phyloP scores from a whole-genome alignment of 495 filamentous ascomycete genomes.

The Xylaria nigripes region DNA sequence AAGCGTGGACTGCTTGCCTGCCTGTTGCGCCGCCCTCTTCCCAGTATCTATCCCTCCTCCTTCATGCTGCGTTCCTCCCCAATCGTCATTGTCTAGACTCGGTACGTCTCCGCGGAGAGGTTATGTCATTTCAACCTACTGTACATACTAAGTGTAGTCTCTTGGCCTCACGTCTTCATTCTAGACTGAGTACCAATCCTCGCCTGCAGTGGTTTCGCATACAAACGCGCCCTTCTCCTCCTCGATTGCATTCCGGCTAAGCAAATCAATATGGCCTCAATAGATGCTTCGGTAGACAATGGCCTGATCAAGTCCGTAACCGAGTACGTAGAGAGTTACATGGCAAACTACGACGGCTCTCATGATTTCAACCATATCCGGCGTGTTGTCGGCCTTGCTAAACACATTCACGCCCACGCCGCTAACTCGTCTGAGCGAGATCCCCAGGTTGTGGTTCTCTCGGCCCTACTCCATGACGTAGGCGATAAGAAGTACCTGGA shows the following conservation, averaged over 20 bases:
- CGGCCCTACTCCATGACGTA: constrained; percentile 79
- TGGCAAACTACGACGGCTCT: constrained; percentile 73
- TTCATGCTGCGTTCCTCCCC: constrained; percentile 1
- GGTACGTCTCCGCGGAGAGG: not conserved
- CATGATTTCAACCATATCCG: constrained; percentile 80
- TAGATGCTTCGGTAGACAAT: constrained; percentile 27
- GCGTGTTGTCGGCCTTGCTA: constrained; percentile 67
- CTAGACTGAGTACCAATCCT: constrained; percentile 16
- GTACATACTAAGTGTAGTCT: not conserved
- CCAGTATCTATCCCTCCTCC: not conserved
- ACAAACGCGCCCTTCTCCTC: constrained; percentile 10
- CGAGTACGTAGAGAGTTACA: constrained; percentile 57
- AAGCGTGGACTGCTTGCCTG: not conserved
- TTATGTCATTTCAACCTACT: not conserved
- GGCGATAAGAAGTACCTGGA: constrained; percentile 74
- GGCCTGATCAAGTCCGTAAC: constrained; percentile 43
- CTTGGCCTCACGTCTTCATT: not conserved
- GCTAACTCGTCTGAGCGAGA: constrained; percentile 34
- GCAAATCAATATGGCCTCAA: constrained; percentile 15
- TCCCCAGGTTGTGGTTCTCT: constrained; percentile 53
- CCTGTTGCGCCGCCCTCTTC: not conserved
- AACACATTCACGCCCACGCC: constrained; percentile 45
- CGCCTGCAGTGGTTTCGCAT: constrained; percentile 16
- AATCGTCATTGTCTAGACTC: not conserved
- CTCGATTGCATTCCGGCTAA: not conserved